Conservation (phyloP, 2,329 filamentous ascomycete genomes). For the Alternaria ethzedia region DNA sequence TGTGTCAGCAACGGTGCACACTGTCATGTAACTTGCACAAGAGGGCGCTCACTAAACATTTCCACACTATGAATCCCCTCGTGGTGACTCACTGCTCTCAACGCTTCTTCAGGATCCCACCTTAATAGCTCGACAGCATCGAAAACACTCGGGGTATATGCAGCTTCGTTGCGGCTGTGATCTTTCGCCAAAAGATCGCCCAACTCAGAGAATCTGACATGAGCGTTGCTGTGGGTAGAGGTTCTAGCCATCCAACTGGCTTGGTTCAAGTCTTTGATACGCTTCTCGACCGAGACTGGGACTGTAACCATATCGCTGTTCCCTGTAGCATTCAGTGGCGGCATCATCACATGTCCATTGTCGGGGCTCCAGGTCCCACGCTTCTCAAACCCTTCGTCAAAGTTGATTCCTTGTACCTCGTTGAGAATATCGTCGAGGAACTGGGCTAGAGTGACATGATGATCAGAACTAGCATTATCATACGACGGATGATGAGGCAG, state of each 20-base stretch:
- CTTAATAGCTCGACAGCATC: conserved; percentile 53
- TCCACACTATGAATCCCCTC: conserved; percentile 40
- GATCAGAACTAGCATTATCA: not conserved
- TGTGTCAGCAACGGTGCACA: conserved; percentile 6
- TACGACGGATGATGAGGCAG: conserved; percentile 28
- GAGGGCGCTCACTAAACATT: conserved; percentile 44
- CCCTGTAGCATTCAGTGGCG: not conserved
- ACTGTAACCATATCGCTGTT: not conserved
- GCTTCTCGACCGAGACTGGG: conserved; percentile 24
- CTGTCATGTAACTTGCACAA: not conserved
- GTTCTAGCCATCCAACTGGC: conserved; percentile 70
- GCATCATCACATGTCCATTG: conserved; percentile 17
- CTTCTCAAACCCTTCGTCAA: conserved; percentile 19
- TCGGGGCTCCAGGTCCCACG: conserved; percentile 22
- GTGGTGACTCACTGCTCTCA: conserved; percentile 24
- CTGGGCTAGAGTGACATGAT: conserved; percentile 12
- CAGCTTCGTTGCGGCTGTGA: conserved; percentile 63
- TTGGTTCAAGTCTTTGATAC: conserved; percentile 19
- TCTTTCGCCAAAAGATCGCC: conserved; percentile 63
- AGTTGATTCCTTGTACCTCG: conserved; percentile 24
- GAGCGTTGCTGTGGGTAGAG: conserved; percentile 57
- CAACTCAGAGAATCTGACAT: conserved; percentile 68
- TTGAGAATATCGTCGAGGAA: conserved; percentile 26
- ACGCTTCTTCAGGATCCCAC: conserved; percentile 49
- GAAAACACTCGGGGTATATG: conserved; percentile 65